Evolutionary conservation across 2,329 filamentous ascomycete species (phyloP), one percentile per base, ranked within the genome.

Genomic region (Cryphonectria naterciae): DNA sequence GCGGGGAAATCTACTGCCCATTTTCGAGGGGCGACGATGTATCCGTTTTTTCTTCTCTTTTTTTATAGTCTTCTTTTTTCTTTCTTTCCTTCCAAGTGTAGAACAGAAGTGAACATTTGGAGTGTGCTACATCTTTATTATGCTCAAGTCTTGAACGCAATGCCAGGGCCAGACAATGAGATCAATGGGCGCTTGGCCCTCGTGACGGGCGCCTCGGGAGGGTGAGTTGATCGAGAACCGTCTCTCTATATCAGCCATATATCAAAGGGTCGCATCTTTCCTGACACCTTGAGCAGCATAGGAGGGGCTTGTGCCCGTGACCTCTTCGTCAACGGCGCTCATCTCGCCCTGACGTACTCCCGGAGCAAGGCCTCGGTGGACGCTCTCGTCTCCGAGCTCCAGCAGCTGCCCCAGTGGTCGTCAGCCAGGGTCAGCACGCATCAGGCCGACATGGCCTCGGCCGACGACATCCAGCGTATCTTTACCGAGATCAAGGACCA

Each of bases 121-220:
- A 56, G 52, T 58, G 46, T 32, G 2, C 28, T 32, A 19, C 28
- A 7, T 7, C 54, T 17, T 28, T 58, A 15, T 32, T 32, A 32
- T 35, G 54, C 15, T 15, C 28, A 8, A 58, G 28, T 58, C 25
- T 35, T 35, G 28, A 58, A 35, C 25, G 10, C 19, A 22, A 76
- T 75, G 75, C 60, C 73, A 0, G 54, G 28, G 17, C 71, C 69
- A 28, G 77, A 82, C 63, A 86, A 87, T 73, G 81, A 85, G 64
- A 80, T 90, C 71, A 80, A 80, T 54, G 87, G 86, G 70, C 82
- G 85, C 67, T 79, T 90, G 60, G 88, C 87, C 61, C 81, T 90
- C 11, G 84, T 90, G 63, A 90, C 88, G 2, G 88, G 88, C 60
- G 88, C 88, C 63, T 89, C 87, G 67, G 87, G 87, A 75, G 88